A percentile compares a stretch with the other conserved stretches of the same genome.
These are phyloP conservation scores for Cytidiella melzeri DNA, from an alignment of 768 basidiomycete genomes.

Conservation along the genomic window DNA sequence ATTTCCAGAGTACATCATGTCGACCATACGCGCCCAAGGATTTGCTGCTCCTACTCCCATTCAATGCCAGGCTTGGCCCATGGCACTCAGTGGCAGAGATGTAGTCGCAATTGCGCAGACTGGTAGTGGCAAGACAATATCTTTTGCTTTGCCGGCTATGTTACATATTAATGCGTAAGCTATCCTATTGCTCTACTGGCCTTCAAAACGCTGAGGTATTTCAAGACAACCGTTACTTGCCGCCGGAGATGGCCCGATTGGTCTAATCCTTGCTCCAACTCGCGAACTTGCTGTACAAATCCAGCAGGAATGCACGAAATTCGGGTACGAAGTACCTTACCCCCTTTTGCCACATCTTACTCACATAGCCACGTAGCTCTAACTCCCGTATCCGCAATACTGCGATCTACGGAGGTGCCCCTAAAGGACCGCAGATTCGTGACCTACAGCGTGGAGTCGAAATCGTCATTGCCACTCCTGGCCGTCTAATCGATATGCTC, in stretches of 20 bases:
- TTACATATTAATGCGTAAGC: slow-evolving; percentile 98
- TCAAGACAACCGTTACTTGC: slow-evolving; percentile 83
- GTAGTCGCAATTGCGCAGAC: slow-evolving; percentile 97
- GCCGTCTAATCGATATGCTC: slow-evolving; percentile 98
- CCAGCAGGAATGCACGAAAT: slow-evolving; percentile 98
- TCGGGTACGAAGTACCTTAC: slow-evolving; percentile 54
- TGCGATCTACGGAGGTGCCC: slow-evolving; percentile 97
- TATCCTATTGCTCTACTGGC: slow-evolving; percentile 9
- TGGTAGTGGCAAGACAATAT: slow-evolving; percentile 97
- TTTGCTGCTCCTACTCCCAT: slow-evolving; percentile 90
- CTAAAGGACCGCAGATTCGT: slow-evolving; percentile 97
- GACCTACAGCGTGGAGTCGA: slow-evolving; percentile 97
- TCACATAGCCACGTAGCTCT: slow-evolving; percentile 36
- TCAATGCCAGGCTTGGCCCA: slow-evolving; percentile 99
- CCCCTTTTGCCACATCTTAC: slow-evolving; percentile 1
- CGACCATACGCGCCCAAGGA: slow-evolving; percentile 89
- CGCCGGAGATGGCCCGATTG: slow-evolving; percentile 96
- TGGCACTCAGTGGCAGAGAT: slow-evolving; percentile 93
- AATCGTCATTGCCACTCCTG: slow-evolving; percentile 99
- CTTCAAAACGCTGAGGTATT: slow-evolving; percentile 10
- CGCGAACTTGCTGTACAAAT: slow-evolving; percentile 99
- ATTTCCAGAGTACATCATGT: slow-evolving; percentile 95
- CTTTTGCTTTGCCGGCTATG: slow-evolving; percentile 98
- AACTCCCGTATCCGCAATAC: slow-evolving; percentile 98
- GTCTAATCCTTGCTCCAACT: slow-evolving; percentile 93